Conservation (phyloP, 495 filamentous ascomycete species). For the Hypoxylon perforatum region DNA sequence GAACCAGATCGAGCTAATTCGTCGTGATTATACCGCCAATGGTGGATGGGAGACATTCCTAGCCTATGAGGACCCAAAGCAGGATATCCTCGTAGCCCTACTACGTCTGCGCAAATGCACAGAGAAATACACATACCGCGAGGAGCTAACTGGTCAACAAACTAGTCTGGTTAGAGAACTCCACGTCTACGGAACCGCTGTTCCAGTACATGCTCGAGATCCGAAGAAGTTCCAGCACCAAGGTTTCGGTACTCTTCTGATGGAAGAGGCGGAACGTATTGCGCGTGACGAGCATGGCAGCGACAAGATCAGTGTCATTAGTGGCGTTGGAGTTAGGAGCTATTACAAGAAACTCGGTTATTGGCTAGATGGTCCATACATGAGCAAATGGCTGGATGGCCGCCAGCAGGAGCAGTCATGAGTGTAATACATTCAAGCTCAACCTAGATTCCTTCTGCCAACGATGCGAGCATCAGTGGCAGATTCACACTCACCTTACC, state of each 20-base stretch:
- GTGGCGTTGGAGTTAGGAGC: constrained; percentile 90
- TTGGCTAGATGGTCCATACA: constrained; percentile 88
- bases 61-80: constrained; percentile 97
- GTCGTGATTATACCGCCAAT: constrained; percentile 93
- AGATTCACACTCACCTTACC: too few relatives aligned
- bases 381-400: constrained; percentile 76
- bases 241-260: constrained; percentile 92
- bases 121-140: constrained; percentile 86
- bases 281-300: constrained; percentile 93
- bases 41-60: constrained; percentile 98
- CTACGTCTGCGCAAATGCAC: constrained; percentile 92
- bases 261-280: constrained; percentile 98
- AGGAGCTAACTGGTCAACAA: constrained; percentile 84
- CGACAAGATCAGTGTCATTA: constrained; percentile 93
- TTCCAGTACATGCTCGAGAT: constrained; percentile 92
- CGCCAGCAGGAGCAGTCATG: constrained; percentile 35
- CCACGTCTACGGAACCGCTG: constrained; percentile 95
- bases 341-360: constrained; percentile 96
- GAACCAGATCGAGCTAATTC: constrained; percentile 95
- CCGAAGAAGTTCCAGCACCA: constrained; percentile 98
- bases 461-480: not conserved
- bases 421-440: constrained; percentile 1
- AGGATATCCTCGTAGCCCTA: constrained; percentile 95
- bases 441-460: not conserved
- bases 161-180: constrained; percentile 94